Evolutionary conservation across 352 stramenopile species (phyloP), one percentile per base, ranked within the genome.

Genomic region (Plasmopara viticola): DNA sequence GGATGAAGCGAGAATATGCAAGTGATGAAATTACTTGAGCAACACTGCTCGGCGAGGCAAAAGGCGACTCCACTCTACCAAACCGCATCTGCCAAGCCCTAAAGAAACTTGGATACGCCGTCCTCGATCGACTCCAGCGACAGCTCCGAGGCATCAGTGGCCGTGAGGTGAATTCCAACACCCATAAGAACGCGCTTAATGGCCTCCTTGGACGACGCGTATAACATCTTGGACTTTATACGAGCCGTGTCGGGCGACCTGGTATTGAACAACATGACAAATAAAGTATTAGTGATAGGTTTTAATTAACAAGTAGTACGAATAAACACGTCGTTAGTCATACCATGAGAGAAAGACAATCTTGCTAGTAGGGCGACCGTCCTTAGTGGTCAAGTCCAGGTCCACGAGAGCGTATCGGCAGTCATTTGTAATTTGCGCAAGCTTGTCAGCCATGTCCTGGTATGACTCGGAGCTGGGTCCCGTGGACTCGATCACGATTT

Each of bases 141-240:
- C 31, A 97, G 67, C 70, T 97, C 89, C 44, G 85, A 88, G n/a
- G 78, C 70, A 56, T 97, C 89, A 31, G 89, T 97, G 47, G 86
- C 90, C 62, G 95, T 98, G 51, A 98, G 84, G 70, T 97, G 87
- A 62, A 98, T 97, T 47, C 88, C 90, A 59, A 98, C 89, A 31
- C 94, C 94, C 72, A 90, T 82, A n/a, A 98, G 72, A 44, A 94
- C 88, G 61, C 75, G 78, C 78, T 97, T 98, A 65, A 98, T 85
- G 42, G 87, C 76, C 68, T 98, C 92, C 77, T 98, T 98, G 25
- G 87, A 97, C 15, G 87, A 89, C 50, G 84, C 83, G 79, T 98
- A 98, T 34, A 98, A 58, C 94, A 98, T 98, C 78, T 98, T 98
- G 48, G 76, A 79, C 75, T 96, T 95, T 48, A 98, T 84, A 13